Evolutionary conservation across 495 filamentous ascomycete genomes (phyloP), one percentile per base, ranked within the genome.

Genomic region (Astrocystis sublimbata): DNA sequence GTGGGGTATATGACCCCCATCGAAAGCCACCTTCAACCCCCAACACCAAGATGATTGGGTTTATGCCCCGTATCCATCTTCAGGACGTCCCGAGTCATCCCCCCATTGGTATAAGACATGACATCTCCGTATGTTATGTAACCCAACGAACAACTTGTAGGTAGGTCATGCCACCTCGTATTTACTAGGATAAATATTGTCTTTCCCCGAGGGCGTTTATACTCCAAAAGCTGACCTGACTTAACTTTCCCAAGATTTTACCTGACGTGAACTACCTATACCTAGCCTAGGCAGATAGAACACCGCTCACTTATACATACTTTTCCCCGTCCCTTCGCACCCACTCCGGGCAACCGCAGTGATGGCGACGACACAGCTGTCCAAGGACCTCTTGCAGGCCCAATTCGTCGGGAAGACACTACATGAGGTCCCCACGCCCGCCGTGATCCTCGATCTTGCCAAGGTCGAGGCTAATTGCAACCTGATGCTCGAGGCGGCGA

Each of bases 391-490:
- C 26, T 74, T 85, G 38, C 67, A 62, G 58, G 68, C 74, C 46
- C 60, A 65, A 41, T 92, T 85, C 71, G 76, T 91, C 43, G 88
- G 89, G 53, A 85, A 86, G 65, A 76, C 76, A 6, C 74, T 96
- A 17, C 62, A 72, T 38, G 78, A 87, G 31, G 78, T 92, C 4
- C 80, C 83, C 15, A 86, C 85, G 2, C 92, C 92, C 6, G 81
- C 86, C 3, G 86, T 81, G 12, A 76, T 96, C 24, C 71, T 96
- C 7, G 90, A 96, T 75, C 64, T 82, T 3, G 85, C 85, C 26
- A 86, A 90, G 47, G 73, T 92, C 31, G 76, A 81, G 31, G 76
- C 78, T 15, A 93, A 96, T 68, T 96, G 91, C 72, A 72, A 79
- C 58, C 76, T 84, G 51, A 93, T 96, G 88, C 83, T 92, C 13